phyloP scores from a whole-genome alignment of 352 stramenopile genomes.

The Phytophthora agathidicida region DNA sequence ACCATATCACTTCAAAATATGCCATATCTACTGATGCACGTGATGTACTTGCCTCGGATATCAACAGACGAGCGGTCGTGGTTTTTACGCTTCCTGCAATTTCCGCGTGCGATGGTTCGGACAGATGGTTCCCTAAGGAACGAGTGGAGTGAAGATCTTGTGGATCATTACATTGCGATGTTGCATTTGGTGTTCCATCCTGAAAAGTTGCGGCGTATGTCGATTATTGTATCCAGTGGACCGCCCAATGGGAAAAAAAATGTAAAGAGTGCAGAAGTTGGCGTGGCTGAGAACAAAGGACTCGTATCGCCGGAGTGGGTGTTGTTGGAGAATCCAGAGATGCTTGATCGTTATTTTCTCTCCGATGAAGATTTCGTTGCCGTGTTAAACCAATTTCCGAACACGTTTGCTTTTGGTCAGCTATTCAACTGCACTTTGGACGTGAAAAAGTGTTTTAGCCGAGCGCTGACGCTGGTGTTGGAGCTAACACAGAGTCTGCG shows the following conservation, averaged over 20 bases:
- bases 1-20: constrained; percentile 75
- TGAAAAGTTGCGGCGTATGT: constrained; percentile 76
- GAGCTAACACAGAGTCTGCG: constrained; percentile 76
- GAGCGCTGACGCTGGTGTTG: constrained; percentile 72
- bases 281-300: constrained; percentile 38
- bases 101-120: constrained; percentile 68
- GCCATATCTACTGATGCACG: constrained; percentile 86
- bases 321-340: constrained; percentile 81
- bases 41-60: constrained; percentile 85
- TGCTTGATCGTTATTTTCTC: constrained; percentile 80
- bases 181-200: constrained; percentile 88
- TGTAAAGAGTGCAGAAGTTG: constrained; percentile 32
- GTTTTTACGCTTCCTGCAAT: constrained; percentile 84
- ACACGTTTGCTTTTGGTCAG: constrained; percentile 82
- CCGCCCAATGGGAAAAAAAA: constrained; percentile 31
- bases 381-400: constrained; percentile 86
- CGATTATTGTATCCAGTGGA: constrained; percentile 73
- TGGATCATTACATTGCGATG: constrained; percentile 89
- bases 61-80: constrained; percentile 80
- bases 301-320: constrained; percentile 79
- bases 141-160: constrained; percentile 80
- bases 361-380: constrained; percentile 88
- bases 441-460: constrained; percentile 81
- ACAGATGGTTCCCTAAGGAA: constrained; percentile 58
- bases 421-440: constrained; percentile 71